Evolutionary conservation across 768 basidiomycete genomes (phyloP).

Genomic region (Tubosaeta sp.): DNA sequence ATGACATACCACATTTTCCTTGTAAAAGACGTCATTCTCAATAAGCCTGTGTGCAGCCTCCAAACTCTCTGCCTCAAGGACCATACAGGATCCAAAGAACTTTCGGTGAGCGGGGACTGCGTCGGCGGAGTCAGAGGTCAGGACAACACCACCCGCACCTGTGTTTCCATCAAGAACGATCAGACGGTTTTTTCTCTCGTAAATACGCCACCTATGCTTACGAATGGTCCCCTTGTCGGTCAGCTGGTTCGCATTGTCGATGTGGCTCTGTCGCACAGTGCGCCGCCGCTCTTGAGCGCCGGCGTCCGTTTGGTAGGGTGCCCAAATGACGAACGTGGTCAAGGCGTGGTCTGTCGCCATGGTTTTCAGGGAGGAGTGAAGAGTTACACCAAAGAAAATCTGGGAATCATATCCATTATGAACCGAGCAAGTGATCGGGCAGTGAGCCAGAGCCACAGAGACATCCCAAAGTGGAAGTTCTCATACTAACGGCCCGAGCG

Average conservation of each 20-base stretch:
- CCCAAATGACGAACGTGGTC: constrained; percentile 52
- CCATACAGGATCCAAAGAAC: constrained; percentile 54
- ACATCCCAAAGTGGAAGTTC: constrained; percentile 9
- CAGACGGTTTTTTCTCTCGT: constrained; percentile 1
- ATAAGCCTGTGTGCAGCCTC: constrained; percentile 35
- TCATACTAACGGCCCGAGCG: not conserved
- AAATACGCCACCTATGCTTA: constrained; percentile 30
- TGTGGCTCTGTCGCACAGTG: constrained; percentile 48
- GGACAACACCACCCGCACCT: constrained; percentile 56
- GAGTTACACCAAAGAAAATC: not conserved
- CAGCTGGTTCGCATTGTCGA: constrained; percentile 38
- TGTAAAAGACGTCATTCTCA: constrained; percentile 24
- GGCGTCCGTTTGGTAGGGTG: constrained; percentile 59
- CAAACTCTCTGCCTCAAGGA: constrained; percentile 50
- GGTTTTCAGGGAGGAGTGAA: not conserved
- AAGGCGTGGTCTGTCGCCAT: constrained; percentile 18
- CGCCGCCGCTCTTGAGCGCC: constrained; percentile 51
- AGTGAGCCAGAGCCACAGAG: not conserved
- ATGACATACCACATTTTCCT: constrained; percentile 19
- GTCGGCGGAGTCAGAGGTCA: constrained; percentile 52
- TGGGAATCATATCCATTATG: not conserved
- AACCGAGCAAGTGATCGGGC: not conserved
- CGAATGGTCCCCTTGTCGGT: constrained; percentile 44
- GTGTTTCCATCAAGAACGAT: constrained; percentile 6
- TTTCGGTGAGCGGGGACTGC: constrained; percentile 47